Evolutionary conservation across 1,139 yeast species (phyloP).

Genomic region (Candida frijolesensis): DNA sequence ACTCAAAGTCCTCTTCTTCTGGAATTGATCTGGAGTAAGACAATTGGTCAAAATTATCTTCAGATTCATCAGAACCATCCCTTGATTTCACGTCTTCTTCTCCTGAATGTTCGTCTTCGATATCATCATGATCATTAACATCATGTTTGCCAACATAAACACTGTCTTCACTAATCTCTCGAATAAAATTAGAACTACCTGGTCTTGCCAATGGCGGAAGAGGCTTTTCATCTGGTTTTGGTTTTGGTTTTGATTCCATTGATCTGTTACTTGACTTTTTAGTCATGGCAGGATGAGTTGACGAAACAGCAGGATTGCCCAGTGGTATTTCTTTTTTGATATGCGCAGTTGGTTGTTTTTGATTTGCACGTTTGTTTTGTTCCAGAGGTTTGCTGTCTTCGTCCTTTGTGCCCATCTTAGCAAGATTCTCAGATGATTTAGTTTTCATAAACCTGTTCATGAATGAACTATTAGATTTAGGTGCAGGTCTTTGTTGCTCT

Average conservation of each 20-base stretch:
- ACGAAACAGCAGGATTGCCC: not conserved
- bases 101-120: slow-evolving; percentile 4
- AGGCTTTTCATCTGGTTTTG: not conserved
- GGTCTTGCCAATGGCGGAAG: slow-evolving; percentile 7
- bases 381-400: not conserved
- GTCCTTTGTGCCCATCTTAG: slow-evolving; percentile 10
- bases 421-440: slow-evolving; percentile 23
- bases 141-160: slow-evolving; percentile 11
- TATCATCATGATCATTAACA: slow-evolving; percentile 13
- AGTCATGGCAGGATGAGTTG: not conserved
- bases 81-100: slow-evolving; percentile 8
- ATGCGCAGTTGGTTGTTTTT: not conserved
- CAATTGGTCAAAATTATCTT: slow-evolving; percentile 13
- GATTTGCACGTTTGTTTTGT: not conserved
- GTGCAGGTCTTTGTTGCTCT: slow-evolving; percentile 4
- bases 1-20: slow-evolving; percentile 18
- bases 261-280: not conserved
- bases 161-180: slow-evolving; percentile 36
- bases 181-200: slow-evolving; percentile 28
- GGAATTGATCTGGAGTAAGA: slow-evolving; percentile 8
- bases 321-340: slow-evolving; percentile 1
- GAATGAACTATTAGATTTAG: slow-evolving; percentile 15
- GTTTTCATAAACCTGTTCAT: slow-evolving; percentile 30
- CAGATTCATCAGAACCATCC: slow-evolving; percentile 11
- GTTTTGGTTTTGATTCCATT: not conserved